A percentile compares a stretch with the other conserved stretches of the same genome.
These are phyloP conservation scores for Ascochyta koolunga DNA, from an alignment of 2,329 filamentous ascomycete genomes.

Conservation along the genomic window DNA sequence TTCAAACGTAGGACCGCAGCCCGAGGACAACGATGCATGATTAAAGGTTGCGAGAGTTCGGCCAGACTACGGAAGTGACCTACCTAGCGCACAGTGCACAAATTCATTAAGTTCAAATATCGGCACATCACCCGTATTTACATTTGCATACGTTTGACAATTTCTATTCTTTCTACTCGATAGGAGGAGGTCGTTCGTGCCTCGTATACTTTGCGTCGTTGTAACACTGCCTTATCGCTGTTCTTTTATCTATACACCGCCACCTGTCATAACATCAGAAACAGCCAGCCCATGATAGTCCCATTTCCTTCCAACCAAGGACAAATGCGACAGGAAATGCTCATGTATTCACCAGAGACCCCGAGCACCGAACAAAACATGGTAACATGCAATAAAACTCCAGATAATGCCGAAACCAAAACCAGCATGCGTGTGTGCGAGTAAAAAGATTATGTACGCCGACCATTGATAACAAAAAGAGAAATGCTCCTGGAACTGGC, in stretches of 20 bases:
- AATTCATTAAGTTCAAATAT: too few species aligned
- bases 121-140: too few species aligned
- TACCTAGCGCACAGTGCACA: too few species aligned
- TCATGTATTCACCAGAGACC: conserved; percentile 17
- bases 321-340: conserved; percentile 18
- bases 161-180: conserved; percentile 2
- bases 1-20: too few species aligned
- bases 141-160: not conserved
- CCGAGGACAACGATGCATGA: too few species aligned
- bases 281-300: conserved; percentile 18
- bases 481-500: not conserved
- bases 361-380: conserved; percentile 7
- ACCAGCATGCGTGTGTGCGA: conserved; percentile 7
- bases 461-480: conserved; percentile 3
- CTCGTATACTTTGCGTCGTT: conserved; percentile 2
- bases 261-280: conserved; percentile 17
- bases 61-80: too few species aligned
- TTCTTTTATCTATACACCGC: conserved; percentile 18
- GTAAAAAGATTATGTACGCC: conserved; percentile 14
- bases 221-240: not conserved
- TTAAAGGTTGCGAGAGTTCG: too few species aligned
- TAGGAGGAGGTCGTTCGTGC: conserved; percentile 1
- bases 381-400: conserved; percentile 21
- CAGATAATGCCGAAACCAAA: conserved; percentile 25
- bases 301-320: conserved; percentile 9